Conservation (phyloP, 148 eudicot species). For the Chenopodium album region DNA sequence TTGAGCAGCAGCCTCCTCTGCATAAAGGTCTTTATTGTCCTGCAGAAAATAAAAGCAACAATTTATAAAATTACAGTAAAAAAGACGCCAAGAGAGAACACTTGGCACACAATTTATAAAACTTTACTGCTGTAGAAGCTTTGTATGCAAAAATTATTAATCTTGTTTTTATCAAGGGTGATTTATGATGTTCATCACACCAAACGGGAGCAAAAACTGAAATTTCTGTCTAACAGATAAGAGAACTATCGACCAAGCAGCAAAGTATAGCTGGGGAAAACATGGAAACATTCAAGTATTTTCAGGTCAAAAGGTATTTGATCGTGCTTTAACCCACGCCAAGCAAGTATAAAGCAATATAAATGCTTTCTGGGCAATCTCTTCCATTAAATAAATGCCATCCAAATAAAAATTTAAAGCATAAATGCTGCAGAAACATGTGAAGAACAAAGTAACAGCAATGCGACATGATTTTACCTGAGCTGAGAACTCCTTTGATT, state of each 20-base stretch:
- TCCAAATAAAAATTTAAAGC: neutral
- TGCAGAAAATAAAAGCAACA: slow-evolving; percentile 30
- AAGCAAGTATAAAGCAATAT: neutral
- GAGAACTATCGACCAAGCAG: neutral
- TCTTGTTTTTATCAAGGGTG: neutral
- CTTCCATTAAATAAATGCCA: neutral
- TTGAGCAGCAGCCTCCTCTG: slow-evolving; percentile 96
- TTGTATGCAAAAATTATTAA: too few relatives aligned
- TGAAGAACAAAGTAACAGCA: neutral
- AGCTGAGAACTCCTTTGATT: slow-evolving; percentile 94
- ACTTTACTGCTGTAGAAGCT: too few relatives aligned
- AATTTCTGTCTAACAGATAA: neutral
- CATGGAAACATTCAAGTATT: neutral
- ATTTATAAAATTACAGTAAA: neutral
- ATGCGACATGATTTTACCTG: slow-evolving; percentile 50
- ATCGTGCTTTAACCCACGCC: neutral
- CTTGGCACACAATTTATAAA: too few relatives aligned
- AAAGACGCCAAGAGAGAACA: neutral
- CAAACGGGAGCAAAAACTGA: neutral
- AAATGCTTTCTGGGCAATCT: neutral
- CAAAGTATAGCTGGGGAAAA: neutral
- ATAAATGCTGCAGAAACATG: neutral
- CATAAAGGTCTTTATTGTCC: slow-evolving; percentile 99
- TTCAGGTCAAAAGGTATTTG: neutral
- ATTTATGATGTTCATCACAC: neutral